A percentile compares a stretch with the other conserved stretches of the same genome.
Evolutionary conservation across 2,329 filamentous ascomycete genomes (phyloP).

Genomic region (Aspergillus novoparasiticus): DNA sequence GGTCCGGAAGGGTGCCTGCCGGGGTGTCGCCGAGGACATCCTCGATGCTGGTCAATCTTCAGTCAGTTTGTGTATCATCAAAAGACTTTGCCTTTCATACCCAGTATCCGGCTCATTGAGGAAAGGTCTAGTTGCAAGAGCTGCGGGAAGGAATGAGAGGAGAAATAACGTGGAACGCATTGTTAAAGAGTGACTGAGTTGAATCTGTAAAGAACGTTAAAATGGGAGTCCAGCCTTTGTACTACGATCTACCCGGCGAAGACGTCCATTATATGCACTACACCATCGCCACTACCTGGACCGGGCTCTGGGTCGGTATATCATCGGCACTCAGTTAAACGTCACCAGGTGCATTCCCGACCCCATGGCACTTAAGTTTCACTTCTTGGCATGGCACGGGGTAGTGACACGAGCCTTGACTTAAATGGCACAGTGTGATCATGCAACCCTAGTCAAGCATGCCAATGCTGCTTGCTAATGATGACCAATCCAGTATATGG

Average conservation of each 20-base stretch:
- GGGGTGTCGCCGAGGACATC: slow-evolving; percentile 11
- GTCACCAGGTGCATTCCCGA: not conserved
- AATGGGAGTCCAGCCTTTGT: not conserved
- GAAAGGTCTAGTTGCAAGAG: slow-evolving; percentile 11
- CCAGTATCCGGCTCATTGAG: slow-evolving; percentile 16
- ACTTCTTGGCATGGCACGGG: not conserved
- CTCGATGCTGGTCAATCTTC: slow-evolving; percentile 3
- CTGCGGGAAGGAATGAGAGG: slow-evolving; percentile 6
- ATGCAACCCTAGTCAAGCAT: not conserved
- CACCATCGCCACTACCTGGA: not conserved
- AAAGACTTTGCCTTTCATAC: not conserved
- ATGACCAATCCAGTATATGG: not conserved
- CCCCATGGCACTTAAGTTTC: not conserved
- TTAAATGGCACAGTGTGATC: not conserved
- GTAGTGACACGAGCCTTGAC: not conserved
- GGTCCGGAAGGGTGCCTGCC: slow-evolving; percentile 7
- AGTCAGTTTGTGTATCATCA: not conserved
- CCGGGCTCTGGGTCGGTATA: not conserved
- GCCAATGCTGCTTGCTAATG: not conserved
- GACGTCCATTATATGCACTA: not conserved
- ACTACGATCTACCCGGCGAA: not conserved
- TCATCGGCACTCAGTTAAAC: not conserved
- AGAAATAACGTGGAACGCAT: slow-evolving; percentile 11
- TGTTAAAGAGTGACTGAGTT: slow-evolving; percentile 5
- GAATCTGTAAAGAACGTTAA: not conserved